Conservation (phyloP, 2,329 filamentous ascomycete genomes). For the Sclerotinia minor region DNA sequence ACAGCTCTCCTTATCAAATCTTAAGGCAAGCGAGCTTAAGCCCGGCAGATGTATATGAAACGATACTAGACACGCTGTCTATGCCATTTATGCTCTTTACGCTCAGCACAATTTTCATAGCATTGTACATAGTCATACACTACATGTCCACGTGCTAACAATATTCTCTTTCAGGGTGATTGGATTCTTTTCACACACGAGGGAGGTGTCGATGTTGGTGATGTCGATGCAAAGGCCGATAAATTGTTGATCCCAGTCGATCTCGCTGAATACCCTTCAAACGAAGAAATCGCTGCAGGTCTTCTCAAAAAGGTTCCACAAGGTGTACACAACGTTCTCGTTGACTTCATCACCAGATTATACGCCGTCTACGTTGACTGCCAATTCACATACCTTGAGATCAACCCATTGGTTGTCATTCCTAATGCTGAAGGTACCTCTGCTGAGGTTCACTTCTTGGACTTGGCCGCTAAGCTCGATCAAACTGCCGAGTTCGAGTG, state of each 20-base stretch:
- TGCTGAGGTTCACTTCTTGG: conserved; percentile 94
- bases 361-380: conserved; percentile 99
- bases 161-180: conserved; percentile 68
- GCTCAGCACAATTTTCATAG: conserved; percentile 27
- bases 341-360: conserved; percentile 97
- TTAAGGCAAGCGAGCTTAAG: conserved; percentile 30
- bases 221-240: conserved; percentile 98
- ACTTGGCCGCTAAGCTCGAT: conserved; percentile 97
- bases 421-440: conserved; percentile 91
- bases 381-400: conserved; percentile 99
- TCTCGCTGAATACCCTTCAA: conserved; percentile 90
- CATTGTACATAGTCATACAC: conserved; percentile 9
- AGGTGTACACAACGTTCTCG: conserved; percentile 95
- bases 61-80: conserved; percentile 22
- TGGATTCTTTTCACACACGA: conserved; percentile 99
- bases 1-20: conserved; percentile 26
- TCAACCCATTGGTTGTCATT: conserved; percentile 98
- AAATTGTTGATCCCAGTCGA: conserved; percentile 98
- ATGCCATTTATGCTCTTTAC: conserved; percentile 12
- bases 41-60: conserved; percentile 31
- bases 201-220: conserved; percentile 98
- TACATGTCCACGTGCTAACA: conserved; percentile 32
- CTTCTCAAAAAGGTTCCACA: conserved; percentile 92
- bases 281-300: conserved; percentile 82
- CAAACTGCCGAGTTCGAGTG: conserved; percentile 99